Conservation (phyloP, 192 early-diverging fungal genomes). For the Backusella mclennaniae region DNA sequence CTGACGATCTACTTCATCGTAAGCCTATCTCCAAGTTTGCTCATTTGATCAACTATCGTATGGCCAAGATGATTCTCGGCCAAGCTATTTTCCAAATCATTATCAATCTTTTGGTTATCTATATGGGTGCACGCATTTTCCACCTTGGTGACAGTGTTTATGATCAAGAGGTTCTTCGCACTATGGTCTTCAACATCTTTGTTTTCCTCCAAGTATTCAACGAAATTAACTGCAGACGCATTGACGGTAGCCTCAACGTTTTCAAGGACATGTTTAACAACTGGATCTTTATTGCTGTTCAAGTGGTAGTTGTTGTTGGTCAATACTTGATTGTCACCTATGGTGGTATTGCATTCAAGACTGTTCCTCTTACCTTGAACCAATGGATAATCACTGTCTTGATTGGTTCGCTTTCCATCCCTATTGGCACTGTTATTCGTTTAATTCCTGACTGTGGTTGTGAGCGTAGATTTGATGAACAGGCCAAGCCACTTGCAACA, state of each 20-base stretch:
- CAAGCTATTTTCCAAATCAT: constrained; percentile 89
- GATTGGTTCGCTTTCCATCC: constrained; percentile 79
- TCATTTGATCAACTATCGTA: constrained; percentile 78
- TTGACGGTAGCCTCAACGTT: constrained; percentile 78
- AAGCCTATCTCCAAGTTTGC: constrained; percentile 74
- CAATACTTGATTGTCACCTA: constrained; percentile 88
- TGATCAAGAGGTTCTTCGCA: constrained; percentile 53
- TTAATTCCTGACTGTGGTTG: constrained; percentile 69
- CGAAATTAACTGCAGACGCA: constrained; percentile 88
- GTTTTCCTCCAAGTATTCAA: constrained; percentile 95
- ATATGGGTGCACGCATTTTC: constrained; percentile 59
- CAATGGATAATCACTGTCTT: constrained; percentile 84
- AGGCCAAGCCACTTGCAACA: constrained; percentile 32
- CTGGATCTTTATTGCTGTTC: constrained; percentile 76
- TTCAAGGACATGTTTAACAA: constrained; percentile 85
- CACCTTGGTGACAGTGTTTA: constrained; percentile 40
- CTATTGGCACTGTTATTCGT: constrained; percentile 78
- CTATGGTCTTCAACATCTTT: constrained; percentile 91
- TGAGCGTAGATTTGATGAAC: constrained; percentile 34
- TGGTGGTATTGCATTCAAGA: constrained; percentile 89
- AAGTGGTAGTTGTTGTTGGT: constrained; percentile 64
- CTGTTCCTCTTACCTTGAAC: constrained; percentile 53
- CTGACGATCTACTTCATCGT: constrained; percentile 77
- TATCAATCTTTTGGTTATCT: constrained; percentile 63
- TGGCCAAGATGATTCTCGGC: constrained; percentile 90